Evolutionary conservation across 2,329 filamentous ascomycete species (phyloP), one percentile per base, ranked within the genome.

Genomic region (Colletotrichum falcatum): DNA sequence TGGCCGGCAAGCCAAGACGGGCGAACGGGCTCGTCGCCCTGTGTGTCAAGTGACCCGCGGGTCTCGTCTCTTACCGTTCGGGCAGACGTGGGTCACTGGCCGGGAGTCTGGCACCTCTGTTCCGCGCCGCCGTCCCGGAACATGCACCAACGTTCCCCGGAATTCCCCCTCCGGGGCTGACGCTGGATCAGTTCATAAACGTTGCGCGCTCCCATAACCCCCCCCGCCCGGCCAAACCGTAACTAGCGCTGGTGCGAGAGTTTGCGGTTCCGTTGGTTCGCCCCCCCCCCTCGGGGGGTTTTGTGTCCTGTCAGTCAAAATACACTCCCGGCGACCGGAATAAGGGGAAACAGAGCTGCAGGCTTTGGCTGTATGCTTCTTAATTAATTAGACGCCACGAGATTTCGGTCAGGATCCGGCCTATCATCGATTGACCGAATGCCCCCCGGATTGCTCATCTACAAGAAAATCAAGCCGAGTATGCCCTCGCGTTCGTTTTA

Each of bases 91-190:
- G n/a, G n/a, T n/a, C n/a, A n/a, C n/a, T n/a, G n/a, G n/a, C n/a
- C n/a, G n/a, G n/a, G n/a, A n/a, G 58, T 64, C 65, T 63, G 59
- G 54, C 42, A 30, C 11, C 44, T 42, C 55, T 33, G 28, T 66
- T 51, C 61, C 59, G 59, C 59, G 44, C 42, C 66, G 65, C 61
- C 66, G 66, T 39, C 62, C 55, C 66, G 66, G 66, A 55, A 69
- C 48, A 61, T 46, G 30, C 55, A 62, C 55, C 48, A 51, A 61
- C 51, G 61, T 69, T 65, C 66, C 66, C 61, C 66, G 61, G 49
- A 5, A 23, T 33, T 33, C 66, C 66, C 5, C 39, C 39, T 9
- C 18, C 18, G 20, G 66, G 37, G 12, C 46, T 39, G 58, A 49
- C 12, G 4, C 54, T n/a, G 48, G 33, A 35, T 14, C 26, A n/a